Evolutionary conservation across 2,329 filamentous ascomycete species (phyloP), one percentile per base, ranked within the genome.

Genomic region (Epichloe festucae): DNA sequence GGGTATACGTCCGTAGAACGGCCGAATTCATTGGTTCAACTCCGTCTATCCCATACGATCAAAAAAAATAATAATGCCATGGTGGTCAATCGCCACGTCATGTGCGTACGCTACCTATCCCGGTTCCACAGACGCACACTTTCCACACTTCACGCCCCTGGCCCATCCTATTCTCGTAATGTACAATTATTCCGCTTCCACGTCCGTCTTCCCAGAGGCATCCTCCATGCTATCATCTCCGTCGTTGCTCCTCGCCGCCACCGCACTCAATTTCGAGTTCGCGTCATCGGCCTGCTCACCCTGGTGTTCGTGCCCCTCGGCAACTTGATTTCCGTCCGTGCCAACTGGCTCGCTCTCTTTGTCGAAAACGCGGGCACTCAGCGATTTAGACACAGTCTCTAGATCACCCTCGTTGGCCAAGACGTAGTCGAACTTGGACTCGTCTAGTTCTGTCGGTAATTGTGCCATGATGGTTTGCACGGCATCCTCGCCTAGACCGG

Each of bases 341-440:
- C 17, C 19, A 17, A n/a, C 23, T 4, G 12, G 53, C 3, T 31
- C 27, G 4, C 8, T 31, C 54, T 14, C 42, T 49, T 51, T 55
- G 27, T 55, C 54, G 34, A 63, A 70, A 17, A 69, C 59, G 50
- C 59, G 66, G 6, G 57, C 57, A 3, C 53, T 51, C 4, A 70
- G 49, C 5, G 50, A 44, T 12, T 58, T 56, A 21, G 56, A 54
- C 15, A 17, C 15, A 2, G 31, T 27, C 2, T 48, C 52, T 17
- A 45, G 10, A 19, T 39, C 46, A n/a, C 62, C 60, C 2, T 62
- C 62, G 35, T 65, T 60, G 49, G 55, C 35, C 34, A 70, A 47
- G 23, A 52, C 50, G 1, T 52, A 59, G 54, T 63, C 54, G 44
- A 67, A 68, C 27, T 60, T 63, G 15, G 52, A 52, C 11, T 59